Conservation (phyloP, 192 early-diverging fungal genomes). For the Rhizophagus sp. region DNA sequence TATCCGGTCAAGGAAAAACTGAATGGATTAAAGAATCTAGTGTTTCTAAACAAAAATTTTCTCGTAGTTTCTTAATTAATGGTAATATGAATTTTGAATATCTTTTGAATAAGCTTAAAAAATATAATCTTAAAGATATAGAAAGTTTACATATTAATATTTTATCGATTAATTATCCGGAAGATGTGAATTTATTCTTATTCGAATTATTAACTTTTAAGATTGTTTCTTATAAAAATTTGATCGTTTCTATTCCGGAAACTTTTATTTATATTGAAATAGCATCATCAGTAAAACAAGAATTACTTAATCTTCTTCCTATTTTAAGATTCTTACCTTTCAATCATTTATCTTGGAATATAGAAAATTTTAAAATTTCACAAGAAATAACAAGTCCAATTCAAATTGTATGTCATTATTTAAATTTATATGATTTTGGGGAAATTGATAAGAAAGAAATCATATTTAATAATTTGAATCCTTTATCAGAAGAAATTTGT, state of each 20-base stretch:
- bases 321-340: background rate
- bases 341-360: conserved; percentile 26
- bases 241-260: conserved; percentile 1
- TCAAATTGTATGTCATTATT: conserved; percentile 19
- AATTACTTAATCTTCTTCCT: background rate
- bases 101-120: conserved; percentile 24
- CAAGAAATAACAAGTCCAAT: conserved; percentile 5
- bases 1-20: conserved; percentile 30
- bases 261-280: conserved; percentile 21
- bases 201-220: conserved; percentile 24
- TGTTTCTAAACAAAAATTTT: background rate
- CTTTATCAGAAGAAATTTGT: background rate
- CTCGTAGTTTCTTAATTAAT: conserved; percentile 15
- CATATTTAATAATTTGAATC: background rate
- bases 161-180: background rate
- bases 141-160: conserved; percentile 21
- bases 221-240: background rate
- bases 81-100: conserved; percentile 9
- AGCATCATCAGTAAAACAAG: conserved; percentile 8
- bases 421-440: background rate
- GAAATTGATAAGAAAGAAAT: conserved; percentile 12
- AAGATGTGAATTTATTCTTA: conserved; percentile 2
- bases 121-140: background rate
- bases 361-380: conserved; percentile 10
- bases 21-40: conserved; percentile 20